A percentile compares a stretch with the other conserved stretches of the same genome.
Evolutionary conservation across 1,284 basidiomycete genomes (phyloP).

Genomic region (Sanghuangporus weigelae): DNA sequence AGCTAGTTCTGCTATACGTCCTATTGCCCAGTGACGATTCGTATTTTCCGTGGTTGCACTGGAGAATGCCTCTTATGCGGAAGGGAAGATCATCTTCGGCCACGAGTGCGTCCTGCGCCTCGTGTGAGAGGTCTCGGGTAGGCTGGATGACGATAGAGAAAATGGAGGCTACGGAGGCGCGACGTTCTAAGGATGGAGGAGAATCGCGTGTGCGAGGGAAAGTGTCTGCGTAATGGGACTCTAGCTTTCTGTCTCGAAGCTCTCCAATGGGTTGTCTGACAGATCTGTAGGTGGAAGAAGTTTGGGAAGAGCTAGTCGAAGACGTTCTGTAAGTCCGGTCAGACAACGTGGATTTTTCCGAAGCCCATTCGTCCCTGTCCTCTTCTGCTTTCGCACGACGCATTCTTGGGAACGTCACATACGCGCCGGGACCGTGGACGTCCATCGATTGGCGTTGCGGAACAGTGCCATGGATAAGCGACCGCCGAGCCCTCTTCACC

Average conservation of each 20-base stretch:
- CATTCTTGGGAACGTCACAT: background rate
- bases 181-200: constrained; percentile 1
- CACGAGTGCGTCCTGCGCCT: constrained; percentile 5
- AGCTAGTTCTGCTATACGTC: background rate
- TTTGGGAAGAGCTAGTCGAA: background rate
- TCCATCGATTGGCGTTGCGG: background rate
- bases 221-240: background rate
- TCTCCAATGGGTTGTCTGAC: background rate
- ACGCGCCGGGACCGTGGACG: background rate
- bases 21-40: background rate
- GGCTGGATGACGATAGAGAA: constrained; percentile 16
- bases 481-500: background rate
- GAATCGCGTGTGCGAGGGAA: background rate
- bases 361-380: background rate
- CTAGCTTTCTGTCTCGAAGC: background rate
- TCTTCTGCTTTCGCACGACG: background rate
- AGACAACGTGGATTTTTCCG: background rate
- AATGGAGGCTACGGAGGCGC: constrained; percentile 8
- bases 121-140: background rate
- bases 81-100: constrained; percentile 10
- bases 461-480: background rate
- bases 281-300: background rate
- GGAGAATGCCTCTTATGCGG: constrained; percentile 12
- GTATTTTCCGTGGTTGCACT: background rate
- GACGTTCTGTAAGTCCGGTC: background rate